Evolutionary conservation across 164 flowering plant species (phyloP), one percentile per base, ranked within the genome.

Genomic region (Cinnamomum micranthum): DNA sequence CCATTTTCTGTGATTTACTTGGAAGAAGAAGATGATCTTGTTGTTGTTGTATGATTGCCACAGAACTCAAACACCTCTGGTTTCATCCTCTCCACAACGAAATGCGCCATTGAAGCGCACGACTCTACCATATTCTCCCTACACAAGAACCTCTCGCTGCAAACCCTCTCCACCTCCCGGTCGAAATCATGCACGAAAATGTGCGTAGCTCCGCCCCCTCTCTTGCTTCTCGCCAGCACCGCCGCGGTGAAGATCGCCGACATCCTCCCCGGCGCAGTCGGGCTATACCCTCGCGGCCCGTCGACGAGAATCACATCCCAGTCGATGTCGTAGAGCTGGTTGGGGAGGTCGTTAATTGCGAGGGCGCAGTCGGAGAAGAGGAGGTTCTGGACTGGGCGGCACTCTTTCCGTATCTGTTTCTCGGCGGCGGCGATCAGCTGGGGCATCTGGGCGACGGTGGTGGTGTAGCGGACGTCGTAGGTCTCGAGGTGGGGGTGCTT

Each of bases 221-320:
- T 90, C 78, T 88, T 92, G 86, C 95, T 92, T 79, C 99, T 78
- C 12, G 98, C 97, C 17, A 95, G 85, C 33, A 95, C 98, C 2
- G 86, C 91, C 1, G 99, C 89, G 0, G 97, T 95, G 86, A 91
- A 95, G 14, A 95, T 91, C 7, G 97, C 81, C n/a, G 90, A 81
- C 91, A 91, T 92, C 73, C 99, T 68, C 0, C 99, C 95, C 0
- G 99, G 98, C 9, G 89, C 90, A 12, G 87, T 87, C 3, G 86
- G 85, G 79, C 85, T 88, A 74, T 89, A 90, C 24, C 97, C 96
- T 0, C 97, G 74, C 0, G 98, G 99, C 6, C 98, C 99, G 70
- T 93, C 99, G 4, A 95, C 90, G 73, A 95, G 47, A 1, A 95
- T 89, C 20, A 93, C 90, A 66, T 93, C 98, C 99, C 99, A 95